Conservation (phyloP, 1,284 basidiomycete genomes). For the Kwoniella shivajii region DNA sequence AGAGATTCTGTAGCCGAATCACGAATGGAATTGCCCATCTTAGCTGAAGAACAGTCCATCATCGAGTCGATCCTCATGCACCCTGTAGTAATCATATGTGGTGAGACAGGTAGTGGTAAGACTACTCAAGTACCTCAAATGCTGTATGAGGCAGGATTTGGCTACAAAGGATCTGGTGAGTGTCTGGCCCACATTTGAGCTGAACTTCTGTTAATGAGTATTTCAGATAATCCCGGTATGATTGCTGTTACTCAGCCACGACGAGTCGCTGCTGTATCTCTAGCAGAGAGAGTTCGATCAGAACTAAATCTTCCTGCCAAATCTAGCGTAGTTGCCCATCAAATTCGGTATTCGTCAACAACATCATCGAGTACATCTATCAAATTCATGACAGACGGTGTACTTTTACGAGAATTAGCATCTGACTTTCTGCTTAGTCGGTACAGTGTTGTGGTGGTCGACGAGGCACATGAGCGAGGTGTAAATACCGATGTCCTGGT, state of each 20-base stretch:
- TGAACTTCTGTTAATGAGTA: neutral
- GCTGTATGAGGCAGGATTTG: constrained; percentile 92
- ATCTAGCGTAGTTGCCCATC: constrained; percentile 83
- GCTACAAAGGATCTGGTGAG: constrained; percentile 73
- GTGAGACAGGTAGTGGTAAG: constrained; percentile 95
- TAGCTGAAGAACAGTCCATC: constrained; percentile 90
- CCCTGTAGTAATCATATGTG: constrained; percentile 72
- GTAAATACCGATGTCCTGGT: constrained; percentile 98
- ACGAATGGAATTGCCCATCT: constrained; percentile 81
- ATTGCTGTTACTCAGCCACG: constrained; percentile 97
- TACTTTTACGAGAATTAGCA: constrained; percentile 88
- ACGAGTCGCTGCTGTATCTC: constrained; percentile 94
- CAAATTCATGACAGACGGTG: constrained; percentile 99
- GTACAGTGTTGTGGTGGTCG: constrained; percentile 93
- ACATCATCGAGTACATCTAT: constrained; percentile 85
- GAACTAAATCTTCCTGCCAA: constrained; percentile 73
- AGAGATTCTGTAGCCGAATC: constrained; percentile 74
- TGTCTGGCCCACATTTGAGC: too few relatives aligned
- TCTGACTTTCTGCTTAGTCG: constrained; percentile 85
- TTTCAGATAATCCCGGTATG: constrained; percentile 90
- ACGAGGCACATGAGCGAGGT: constrained; percentile 97
- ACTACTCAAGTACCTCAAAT: constrained; percentile 98
- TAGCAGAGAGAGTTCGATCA: constrained; percentile 85
- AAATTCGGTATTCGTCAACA: constrained; percentile 96
- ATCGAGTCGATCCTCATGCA: constrained; percentile 89